phyloP scores from a whole-genome alignment of 2,329 filamentous ascomycete genomes.

The Akanthomyces lecanii region DNA sequence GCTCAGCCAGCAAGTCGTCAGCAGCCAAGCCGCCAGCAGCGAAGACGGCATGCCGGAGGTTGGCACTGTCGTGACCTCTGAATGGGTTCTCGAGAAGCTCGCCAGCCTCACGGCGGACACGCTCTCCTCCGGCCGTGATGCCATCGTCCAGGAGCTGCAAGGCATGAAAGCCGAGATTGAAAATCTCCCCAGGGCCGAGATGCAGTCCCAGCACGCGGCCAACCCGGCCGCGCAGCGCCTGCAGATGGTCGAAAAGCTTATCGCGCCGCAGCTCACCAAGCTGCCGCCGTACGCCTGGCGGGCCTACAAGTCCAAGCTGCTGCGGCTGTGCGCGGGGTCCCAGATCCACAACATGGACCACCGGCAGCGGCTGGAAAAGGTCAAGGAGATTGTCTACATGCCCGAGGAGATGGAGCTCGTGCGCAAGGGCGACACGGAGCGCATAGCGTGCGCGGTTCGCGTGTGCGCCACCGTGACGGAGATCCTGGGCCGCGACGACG shows the following conservation, averaged over 20 bases:
- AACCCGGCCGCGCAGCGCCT: neutral
- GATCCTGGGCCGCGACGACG: slow-evolving; percentile 22
- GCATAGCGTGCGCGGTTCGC: slow-evolving; percentile 25
- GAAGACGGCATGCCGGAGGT: neutral
- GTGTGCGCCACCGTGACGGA: slow-evolving; percentile 27
- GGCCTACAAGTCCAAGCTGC: slow-evolving; percentile 24
- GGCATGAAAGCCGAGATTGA: neutral
- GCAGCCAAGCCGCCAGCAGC: neutral
- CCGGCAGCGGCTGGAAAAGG: slow-evolving; percentile 21
- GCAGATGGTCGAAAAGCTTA: neutral
- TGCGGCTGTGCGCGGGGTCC: slow-evolving; percentile 18
- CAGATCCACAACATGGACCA: slow-evolving; percentile 19
- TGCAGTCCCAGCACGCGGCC: neutral
- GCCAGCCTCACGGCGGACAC: neutral
- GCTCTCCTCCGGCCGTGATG: neutral
- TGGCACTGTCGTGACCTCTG: neutral
- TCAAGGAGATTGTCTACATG: slow-evolving; percentile 26
- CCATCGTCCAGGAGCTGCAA: neutral
- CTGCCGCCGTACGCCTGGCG: slow-evolving; percentile 24
- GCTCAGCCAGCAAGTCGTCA: neutral
- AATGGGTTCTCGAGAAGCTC: neutral
- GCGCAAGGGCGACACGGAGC: slow-evolving; percentile 23
- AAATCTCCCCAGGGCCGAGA: neutral
- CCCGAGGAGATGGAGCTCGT: slow-evolving; percentile 28
- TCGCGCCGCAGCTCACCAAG: neutral